These are phyloP conservation scores for Saccharum officinarum DNA, from an alignment of 176 grass and related monocot genomes.

Conservation along the genomic window DNA sequence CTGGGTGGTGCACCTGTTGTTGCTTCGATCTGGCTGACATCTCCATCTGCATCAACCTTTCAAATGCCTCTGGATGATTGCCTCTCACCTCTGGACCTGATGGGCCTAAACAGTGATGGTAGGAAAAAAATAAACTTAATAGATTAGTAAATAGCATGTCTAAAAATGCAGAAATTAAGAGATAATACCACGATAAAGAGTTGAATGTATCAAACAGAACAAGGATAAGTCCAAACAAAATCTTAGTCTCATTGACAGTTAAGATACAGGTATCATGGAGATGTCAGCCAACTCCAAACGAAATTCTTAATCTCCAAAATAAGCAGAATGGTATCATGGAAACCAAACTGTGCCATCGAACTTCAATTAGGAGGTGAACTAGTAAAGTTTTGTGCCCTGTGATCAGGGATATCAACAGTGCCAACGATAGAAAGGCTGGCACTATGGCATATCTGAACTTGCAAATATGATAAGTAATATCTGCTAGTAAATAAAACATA, in stretches of 20 bases:
- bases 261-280: neutral
- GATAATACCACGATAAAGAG: neutral
- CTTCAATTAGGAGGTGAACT: neutral
- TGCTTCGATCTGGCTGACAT: slow-evolving; percentile 71
- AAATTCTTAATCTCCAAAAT: neutral
- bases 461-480: slow-evolving; percentile 6
- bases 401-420: neutral
- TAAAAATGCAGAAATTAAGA: neutral
- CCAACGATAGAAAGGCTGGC: neutral
- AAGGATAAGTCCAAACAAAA: neutral
- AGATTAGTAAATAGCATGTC: neutral
- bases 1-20: slow-evolving; percentile 56
- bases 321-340: neutral
- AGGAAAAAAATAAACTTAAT: neutral
- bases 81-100: slow-evolving; percentile 38
- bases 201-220: neutral
- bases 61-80: slow-evolving; percentile 62
- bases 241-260: neutral
- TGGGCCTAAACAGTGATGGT: slow-evolving; percentile 38
- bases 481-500: slow-evolving; percentile 13
- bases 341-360: neutral
- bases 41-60: slow-evolving; percentile 87
- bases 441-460: slow-evolving; percentile 18
- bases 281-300: neutral
- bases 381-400: neutral